Evolutionary conservation across 208 protist genomes (phyloP).

Genomic region (Trypanosoma brucei): DNA sequence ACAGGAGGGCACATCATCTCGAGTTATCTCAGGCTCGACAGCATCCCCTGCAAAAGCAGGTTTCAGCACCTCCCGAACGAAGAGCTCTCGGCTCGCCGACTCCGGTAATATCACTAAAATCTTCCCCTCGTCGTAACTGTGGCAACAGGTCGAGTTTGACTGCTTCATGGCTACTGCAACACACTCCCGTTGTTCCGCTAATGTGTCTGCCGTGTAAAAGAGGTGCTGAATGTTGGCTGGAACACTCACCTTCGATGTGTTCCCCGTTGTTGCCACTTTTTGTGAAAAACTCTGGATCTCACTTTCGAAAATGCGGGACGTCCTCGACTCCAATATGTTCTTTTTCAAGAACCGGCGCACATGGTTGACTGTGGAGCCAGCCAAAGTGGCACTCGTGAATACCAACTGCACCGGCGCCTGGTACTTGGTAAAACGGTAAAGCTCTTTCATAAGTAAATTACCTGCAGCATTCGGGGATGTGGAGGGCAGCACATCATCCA

Average conservation of each 20-base stretch:
- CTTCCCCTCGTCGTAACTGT: not conserved
- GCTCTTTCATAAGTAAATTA: conserved; percentile 78
- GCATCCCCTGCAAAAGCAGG: conserved; percentile 31
- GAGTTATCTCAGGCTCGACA: not conserved
- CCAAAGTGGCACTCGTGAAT: conserved; percentile 84
- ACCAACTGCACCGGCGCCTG: conserved; percentile 83
- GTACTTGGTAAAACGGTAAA: conserved; percentile 81
- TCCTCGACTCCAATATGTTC: conserved; percentile 62
- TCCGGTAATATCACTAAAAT: conserved; percentile 68
- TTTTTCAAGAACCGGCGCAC: conserved; percentile 87
- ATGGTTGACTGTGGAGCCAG: conserved; percentile 83
- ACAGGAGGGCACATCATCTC: not conserved
- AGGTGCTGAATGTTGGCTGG: conserved; percentile 63
- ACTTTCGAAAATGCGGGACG: conserved; percentile 71
- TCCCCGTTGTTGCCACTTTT: conserved; percentile 22
- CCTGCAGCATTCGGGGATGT: conserved; percentile 54
- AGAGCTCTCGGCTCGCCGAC: conserved; percentile 35
- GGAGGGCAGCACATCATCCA: conserved; percentile 79
- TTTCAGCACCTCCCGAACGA: conserved; percentile 47
- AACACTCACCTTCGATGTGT: conserved; percentile 53
- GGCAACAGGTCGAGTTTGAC: not conserved
- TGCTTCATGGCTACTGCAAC: conserved; percentile 33
- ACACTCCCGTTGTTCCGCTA: conserved; percentile 66
- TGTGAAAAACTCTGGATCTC: conserved; percentile 13
- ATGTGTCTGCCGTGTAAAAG: conserved; percentile 81